Base-by-base conservation (phyloP, 2,329 filamentous ascomycete genomes). In the Fusarium buharicum region DNA sequence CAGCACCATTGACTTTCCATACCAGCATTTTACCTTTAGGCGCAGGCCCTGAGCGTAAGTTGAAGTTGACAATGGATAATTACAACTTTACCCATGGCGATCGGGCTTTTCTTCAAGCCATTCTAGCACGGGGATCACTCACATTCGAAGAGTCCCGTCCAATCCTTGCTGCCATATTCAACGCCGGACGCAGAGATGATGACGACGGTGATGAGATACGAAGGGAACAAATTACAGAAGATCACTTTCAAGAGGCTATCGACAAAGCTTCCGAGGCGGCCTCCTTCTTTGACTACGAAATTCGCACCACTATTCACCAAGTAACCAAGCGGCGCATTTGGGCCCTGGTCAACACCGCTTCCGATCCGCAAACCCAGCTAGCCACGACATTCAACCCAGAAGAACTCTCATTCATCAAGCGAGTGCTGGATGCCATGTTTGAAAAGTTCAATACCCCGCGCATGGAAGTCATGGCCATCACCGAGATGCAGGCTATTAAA, bases 351-450 rank as follows among this genome's bases (percentile, higher is more conserved):
- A 99, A 99, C 77, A 92, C 90, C 1, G 89, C 90, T 10, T 92
- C 90, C 59, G 95, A 99, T 75, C 81, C 89, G 0, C 80, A 94
- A 57, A 96, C 92, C 0, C 94, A 97, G 71, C 83, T 97, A 34
- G 92, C 93, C 2, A 98, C 95, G 0, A 87, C 86, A 0, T 91
- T 90, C 72, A 85, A 83, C 8, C 80, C 92, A 0, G 93, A 97
- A 66, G 93, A 98, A 78, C 91, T 98, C 28, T 87, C 90, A 1
- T 99, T 92, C 73, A 86, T 98, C 50, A 95, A 96, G 76, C 84
- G 95, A 9, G 75, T 97, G 4, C 84, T 99, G 1, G 93, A 97
- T 74, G 87, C 85, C 68, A 96, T 99, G 86, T 99, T 98, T 73
- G 92, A 96, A 63, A 90, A 86, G 17, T 88, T 92, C 78, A 98